Conservation (phyloP, 2,329 filamentous ascomycete species). For the Aspergillus pseudoglaucus region DNA sequence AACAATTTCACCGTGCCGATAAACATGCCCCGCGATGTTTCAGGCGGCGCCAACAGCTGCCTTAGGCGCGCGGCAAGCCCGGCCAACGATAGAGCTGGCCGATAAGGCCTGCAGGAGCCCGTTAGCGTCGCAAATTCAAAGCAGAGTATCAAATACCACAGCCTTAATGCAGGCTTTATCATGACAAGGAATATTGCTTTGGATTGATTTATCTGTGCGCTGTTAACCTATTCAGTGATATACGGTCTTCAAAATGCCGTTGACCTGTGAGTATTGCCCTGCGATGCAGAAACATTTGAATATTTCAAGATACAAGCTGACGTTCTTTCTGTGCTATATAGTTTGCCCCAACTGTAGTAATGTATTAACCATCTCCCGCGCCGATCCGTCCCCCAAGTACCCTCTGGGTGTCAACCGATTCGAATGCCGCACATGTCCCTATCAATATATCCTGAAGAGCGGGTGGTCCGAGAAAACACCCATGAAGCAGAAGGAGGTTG, state of each 20-base stretch:
- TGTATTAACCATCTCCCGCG: conserved; percentile 41
- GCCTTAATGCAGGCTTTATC: conserved; percentile 1
- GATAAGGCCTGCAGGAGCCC: conserved; percentile 11
- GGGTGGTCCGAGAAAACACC: conserved; percentile 73
- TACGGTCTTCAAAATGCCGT: conserved; percentile 25
- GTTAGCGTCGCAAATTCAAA: conserved; percentile 7
- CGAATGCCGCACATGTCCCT: conserved; percentile 92
- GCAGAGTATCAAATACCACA: conserved; percentile 15
- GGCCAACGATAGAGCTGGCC: conserved; percentile 7
- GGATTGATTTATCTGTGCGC: neutral
- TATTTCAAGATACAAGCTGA: conserved; percentile 10
- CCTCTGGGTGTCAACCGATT: conserved; percentile 63
- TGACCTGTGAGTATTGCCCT: conserved; percentile 28
- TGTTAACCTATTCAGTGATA: neutral
- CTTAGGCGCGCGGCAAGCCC: conserved; percentile 23
- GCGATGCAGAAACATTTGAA: neutral
- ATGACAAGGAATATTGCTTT: neutral
- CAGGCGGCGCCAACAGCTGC: conserved; percentile 17
- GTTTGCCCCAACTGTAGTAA: conserved; percentile 47
- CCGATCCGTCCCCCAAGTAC: conserved; percentile 30
- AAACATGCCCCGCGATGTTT: conserved; percentile 6
- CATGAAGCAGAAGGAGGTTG: conserved; percentile 79
- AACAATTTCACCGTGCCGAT: conserved; percentile 14
- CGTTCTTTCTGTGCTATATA: conserved; percentile 17
- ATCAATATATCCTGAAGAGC: conserved; percentile 74